These are phyloP conservation scores for Juglanconis oblonga DNA, from an alignment of 2,329 filamentous ascomycete genomes.

Conservation along the genomic window DNA sequence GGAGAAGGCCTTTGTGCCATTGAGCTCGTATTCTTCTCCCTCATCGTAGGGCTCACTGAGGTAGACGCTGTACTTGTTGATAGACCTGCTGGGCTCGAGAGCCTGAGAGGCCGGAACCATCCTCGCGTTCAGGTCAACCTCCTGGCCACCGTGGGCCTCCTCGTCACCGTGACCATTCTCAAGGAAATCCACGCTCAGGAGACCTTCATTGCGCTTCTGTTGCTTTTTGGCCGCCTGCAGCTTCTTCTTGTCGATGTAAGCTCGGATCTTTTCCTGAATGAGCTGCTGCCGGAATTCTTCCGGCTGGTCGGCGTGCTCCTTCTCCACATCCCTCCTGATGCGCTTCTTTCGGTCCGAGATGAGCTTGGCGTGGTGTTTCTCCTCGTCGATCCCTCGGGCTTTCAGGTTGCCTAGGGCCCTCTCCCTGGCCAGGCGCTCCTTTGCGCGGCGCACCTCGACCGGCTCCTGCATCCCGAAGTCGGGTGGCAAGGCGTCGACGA, in stretches of 20 bases:
- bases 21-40: background rate
- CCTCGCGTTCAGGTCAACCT: background rate
- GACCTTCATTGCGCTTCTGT: background rate
- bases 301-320: background rate
- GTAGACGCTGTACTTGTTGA: slow-evolving; percentile 4
- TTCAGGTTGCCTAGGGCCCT: background rate
- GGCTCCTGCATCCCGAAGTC: background rate
- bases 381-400: background rate
- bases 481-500: background rate
- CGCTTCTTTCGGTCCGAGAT: background rate
- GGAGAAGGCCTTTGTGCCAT: too few species aligned
- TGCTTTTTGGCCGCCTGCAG: background rate
- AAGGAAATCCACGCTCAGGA: background rate
- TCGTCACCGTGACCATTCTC: background rate
- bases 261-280: background rate
- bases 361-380: background rate
- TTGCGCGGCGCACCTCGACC: background rate
- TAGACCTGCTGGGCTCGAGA: background rate
- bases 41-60: slow-evolving; percentile 3
- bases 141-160: background rate
- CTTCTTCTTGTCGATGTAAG: slow-evolving; percentile 1
- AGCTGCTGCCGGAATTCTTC: background rate
- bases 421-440: background rate
- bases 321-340: background rate
- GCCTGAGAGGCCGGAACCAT: slow-evolving; percentile 3